phyloP scores from a whole-genome alignment of 176 grass and related monocot species.

The Carex littledalei region DNA sequence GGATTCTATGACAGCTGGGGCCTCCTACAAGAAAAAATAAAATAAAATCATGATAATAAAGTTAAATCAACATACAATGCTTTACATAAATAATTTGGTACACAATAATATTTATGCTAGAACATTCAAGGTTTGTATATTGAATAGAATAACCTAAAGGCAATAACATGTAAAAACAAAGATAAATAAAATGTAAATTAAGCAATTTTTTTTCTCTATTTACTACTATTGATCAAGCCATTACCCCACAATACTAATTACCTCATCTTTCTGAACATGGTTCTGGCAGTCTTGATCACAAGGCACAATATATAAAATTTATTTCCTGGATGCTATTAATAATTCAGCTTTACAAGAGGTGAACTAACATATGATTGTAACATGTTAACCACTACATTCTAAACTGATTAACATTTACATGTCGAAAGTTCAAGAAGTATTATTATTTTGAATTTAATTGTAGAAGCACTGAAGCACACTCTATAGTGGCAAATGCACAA shows the following conservation, averaged over 20 bases:
- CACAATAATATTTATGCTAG: background rate
- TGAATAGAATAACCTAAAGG: background rate
- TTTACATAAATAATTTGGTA: background rate
- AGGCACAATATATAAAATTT: background rate
- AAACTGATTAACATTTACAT: background rate
- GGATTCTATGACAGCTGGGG: conserved; percentile 73
- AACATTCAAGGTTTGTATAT: background rate
- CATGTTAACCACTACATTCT: background rate
- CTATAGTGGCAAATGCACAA: background rate
- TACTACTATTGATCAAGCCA: background rate
- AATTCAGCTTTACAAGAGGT: background rate
- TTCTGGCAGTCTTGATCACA: background rate
- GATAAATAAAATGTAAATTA: background rate
- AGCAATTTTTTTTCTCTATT: background rate
- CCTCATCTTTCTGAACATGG: background rate
- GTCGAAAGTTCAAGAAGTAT: background rate
- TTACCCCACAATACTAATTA: background rate
- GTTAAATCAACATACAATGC: conserved; percentile 10
- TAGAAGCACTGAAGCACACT: background rate
- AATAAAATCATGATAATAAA: conserved; percentile 21
- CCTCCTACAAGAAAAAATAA: conserved; percentile 53
- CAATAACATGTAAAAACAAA: background rate
- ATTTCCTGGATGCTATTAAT: background rate
- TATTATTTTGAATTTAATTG: background rate
- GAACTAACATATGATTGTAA: background rate